Evolutionary conservation across 352 stramenopile species (phyloP).

Genomic region (Phytophthora quininea): DNA sequence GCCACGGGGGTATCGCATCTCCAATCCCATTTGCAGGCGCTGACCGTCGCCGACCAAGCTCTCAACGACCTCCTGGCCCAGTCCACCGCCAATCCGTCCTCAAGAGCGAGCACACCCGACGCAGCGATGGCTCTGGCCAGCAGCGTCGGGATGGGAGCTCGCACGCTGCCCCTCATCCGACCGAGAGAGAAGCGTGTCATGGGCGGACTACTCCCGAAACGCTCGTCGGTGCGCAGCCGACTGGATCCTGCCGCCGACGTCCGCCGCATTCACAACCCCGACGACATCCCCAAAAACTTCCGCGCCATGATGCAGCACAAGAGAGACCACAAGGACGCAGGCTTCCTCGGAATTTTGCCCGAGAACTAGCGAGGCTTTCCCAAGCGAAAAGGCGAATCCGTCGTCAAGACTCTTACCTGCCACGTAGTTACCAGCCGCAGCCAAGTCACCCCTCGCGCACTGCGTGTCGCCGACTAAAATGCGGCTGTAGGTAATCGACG

Average conservation of each 20-base stretch:
- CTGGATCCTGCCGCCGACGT: slow-evolving; percentile 73
- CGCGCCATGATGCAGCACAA: slow-evolving; percentile 65
- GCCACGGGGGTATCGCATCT: slow-evolving; percentile 7
- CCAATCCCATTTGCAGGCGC: slow-evolving; percentile 16
- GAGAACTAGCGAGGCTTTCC: slow-evolving; percentile 12
- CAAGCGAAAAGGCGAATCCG: no score
- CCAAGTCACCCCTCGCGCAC: background rate
- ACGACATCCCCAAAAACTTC: slow-evolving; percentile 79
- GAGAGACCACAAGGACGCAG: slow-evolving; percentile 36
- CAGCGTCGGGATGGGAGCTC: slow-evolving; percentile 43
- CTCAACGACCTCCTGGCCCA: slow-evolving; percentile 29
- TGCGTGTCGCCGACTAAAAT: no score
- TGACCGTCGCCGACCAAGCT: slow-evolving; percentile 25
- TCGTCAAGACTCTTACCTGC: no score
- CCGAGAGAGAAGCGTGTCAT: slow-evolving; percentile 63
- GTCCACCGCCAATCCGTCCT: slow-evolving; percentile 17
- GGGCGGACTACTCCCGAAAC: slow-evolving; percentile 71
- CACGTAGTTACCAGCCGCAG: no score
- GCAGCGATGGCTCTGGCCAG: slow-evolving; percentile 27
- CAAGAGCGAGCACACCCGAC: slow-evolving; percentile 19
- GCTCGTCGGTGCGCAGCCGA: slow-evolving; percentile 63
- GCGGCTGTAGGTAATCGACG: background rate
- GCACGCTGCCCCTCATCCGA: slow-evolving; percentile 57
- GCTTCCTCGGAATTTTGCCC: slow-evolving; percentile 42
- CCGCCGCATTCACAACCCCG: slow-evolving; percentile 69